Evolutionary conservation across 1,284 basidiomycete genomes (phyloP), one percentile per base, ranked within the genome.

Genomic region (Melanopsichium pennsylvanicum): DNA sequence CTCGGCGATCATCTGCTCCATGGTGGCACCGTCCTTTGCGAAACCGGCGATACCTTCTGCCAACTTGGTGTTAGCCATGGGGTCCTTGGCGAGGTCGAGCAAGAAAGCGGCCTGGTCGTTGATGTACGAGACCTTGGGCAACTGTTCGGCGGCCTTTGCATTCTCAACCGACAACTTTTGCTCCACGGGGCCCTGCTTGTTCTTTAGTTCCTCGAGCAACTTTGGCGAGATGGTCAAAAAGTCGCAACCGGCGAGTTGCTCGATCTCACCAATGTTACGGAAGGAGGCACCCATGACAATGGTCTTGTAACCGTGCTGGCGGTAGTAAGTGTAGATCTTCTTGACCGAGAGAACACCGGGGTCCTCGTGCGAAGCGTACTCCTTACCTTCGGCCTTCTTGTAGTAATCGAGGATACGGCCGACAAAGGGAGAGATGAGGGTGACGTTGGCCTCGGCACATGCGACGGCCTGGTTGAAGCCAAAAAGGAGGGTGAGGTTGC

Each of bases 261-360:
- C 91, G 85, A 98, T 97, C 85, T 97, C 95, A 78, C 91, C 91
- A 56, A 84, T 84, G 90, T 92, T 76, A 37, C 68, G 71, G 93
- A 98, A 98, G 49, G 93, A 96, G 66, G 95, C 95, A 82, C 95
- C 95, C 95, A 98, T 98, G 83, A 98, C 94, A 83, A 97, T 97
- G 75, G 95, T 99, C 81, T 94, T 93, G 88, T 97, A 97, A 70
- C 88, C 87, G 85, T 98, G 87, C 83, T 96, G 93, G 87, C 98
- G 98, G 89, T 97, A 98, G 86, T 97, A 97, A 36, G 55, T 58
- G 88, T 90, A 98, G 85, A 97, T 98, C 84, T 87, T 90, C 86
- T 91, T 89, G 66, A 99, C 95, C 34, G 92, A 95, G 82, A 88
- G 83, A 72, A 99, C 95, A 86, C 95, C 95, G n/a, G 95, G 95